Percentiles rank a stretch among this genome's conserved stretches.
Conservation (phyloP, 2,329 filamentous ascomycete species). For the Niveomyces coronatus region DNA sequence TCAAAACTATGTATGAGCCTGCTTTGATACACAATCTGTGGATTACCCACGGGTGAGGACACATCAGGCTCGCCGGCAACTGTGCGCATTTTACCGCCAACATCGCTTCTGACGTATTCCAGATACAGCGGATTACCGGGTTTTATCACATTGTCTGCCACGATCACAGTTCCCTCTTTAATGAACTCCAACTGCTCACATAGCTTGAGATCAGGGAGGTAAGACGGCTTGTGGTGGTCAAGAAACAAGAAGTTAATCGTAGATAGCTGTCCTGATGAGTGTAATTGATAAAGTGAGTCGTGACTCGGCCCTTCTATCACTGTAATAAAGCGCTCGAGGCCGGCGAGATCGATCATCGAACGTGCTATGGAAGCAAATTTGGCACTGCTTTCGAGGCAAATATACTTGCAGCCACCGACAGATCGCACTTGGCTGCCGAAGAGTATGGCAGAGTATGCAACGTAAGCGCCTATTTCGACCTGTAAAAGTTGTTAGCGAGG, state of each 20-base stretch:
- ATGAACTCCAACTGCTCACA: conserved; percentile 63
- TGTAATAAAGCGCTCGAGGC: conserved; percentile 58
- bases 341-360: conserved; percentile 62
- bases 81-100: conserved; percentile 43
- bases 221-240: conserved; percentile 72
- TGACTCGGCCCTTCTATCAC: conserved; percentile 62
- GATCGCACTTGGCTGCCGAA: conserved; percentile 58
- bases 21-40: conserved; percentile 56
- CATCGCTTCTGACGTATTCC: conserved; percentile 56
- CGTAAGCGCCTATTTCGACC: conserved; percentile 70
- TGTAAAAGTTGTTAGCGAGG: conserved; percentile 6
- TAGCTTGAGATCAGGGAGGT: conserved; percentile 63
- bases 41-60: conserved; percentile 48
- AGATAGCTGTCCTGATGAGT: conserved; percentile 39
- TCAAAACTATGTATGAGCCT: conserved; percentile 54
- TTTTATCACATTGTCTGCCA: conserved; percentile 61
- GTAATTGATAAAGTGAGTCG: conserved; percentile 51
- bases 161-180: conserved; percentile 49
- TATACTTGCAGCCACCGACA: conserved; percentile 55
- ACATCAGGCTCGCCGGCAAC: conserved; percentile 27
- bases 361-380: conserved; percentile 62
- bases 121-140: conserved; percentile 62
- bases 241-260: conserved; percentile 66
- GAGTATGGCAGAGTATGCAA: conserved; percentile 71
- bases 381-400: conserved; percentile 62